These are phyloP conservation scores for Oryza nivara DNA, from an alignment of 176 grass and related monocot genomes.

Conservation along the genomic window DNA sequence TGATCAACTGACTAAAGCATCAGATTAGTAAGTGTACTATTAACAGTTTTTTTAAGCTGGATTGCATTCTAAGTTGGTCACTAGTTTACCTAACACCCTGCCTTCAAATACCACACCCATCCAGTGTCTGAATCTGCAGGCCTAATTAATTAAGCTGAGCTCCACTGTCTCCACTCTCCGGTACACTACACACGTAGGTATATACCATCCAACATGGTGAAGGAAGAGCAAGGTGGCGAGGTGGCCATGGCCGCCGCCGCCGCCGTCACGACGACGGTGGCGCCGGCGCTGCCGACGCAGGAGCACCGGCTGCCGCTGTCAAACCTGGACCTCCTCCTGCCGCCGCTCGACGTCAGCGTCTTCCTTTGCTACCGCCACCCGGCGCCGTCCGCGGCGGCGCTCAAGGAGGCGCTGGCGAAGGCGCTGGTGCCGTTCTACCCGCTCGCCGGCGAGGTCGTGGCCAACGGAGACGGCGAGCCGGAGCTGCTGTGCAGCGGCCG, in stretches of 20 bases:
- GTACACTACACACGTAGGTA: neutral
- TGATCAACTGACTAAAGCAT: neutral
- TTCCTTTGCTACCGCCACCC: slow-evolving; percentile 70
- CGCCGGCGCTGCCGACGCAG: slow-evolving; percentile 47
- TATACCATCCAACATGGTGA: neutral
- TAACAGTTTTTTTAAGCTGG: neutral
- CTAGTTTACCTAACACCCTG: neutral
- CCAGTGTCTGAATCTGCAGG: neutral
- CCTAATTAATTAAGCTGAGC: neutral
- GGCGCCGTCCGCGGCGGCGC: slow-evolving; percentile 27
- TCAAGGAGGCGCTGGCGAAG: slow-evolving; percentile 62
- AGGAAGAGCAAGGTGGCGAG: neutral
- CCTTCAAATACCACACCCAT: neutral
- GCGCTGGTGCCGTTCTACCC: slow-evolving; percentile 68
- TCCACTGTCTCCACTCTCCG: neutral
- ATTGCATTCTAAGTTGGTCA: neutral
- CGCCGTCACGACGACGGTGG: slow-evolving; percentile 37
- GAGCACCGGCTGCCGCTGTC: slow-evolving; percentile 58
- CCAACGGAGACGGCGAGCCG: slow-evolving; percentile 59
- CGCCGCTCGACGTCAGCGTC: slow-evolving; percentile 61
- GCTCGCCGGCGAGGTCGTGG: slow-evolving; percentile 58
- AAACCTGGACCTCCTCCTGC: slow-evolving; percentile 78
- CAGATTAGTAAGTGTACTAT: neutral
- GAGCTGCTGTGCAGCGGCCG: slow-evolving; percentile 73
- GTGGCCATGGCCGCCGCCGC: neutral